Evolutionary conservation across 2,329 filamentous ascomycete species (phyloP).

Genomic region (Cordyceps sp.): DNA sequence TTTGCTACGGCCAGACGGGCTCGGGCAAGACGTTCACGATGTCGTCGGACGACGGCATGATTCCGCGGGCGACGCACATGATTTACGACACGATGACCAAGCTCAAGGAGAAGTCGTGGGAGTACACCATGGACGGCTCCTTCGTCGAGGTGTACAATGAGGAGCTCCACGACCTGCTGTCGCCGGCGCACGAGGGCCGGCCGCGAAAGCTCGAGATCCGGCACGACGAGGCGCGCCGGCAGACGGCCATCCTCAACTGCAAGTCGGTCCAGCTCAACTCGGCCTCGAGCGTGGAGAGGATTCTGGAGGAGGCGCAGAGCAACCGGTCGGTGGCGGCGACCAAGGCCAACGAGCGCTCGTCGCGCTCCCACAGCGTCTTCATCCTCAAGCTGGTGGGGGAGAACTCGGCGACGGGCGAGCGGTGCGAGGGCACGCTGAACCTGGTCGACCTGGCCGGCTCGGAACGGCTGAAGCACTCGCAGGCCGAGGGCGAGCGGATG

Average conservation of each 20-base stretch:
- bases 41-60: constrained; percentile 85
- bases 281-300: constrained; percentile 60
- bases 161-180: constrained; percentile 77
- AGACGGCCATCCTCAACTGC: constrained; percentile 68
- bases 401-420: constrained; percentile 64
- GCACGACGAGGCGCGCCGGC: constrained; percentile 68
- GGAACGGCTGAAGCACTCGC: constrained; percentile 75
- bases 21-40: constrained; percentile 96
- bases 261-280: constrained; percentile 64
- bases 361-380: constrained; percentile 89
- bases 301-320: constrained; percentile 63
- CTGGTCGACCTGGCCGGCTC: constrained; percentile 90
- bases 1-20: constrained; percentile 95
- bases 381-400: constrained; percentile 63
- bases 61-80: constrained; percentile 79
- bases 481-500: constrained; percentile 71
- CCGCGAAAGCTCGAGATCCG: constrained; percentile 73
- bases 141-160: constrained; percentile 99
- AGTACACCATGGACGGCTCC: constrained; percentile 82
- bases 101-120: constrained; percentile 83
- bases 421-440: constrained; percentile 85
- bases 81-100: constrained; percentile 79
- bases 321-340: constrained; percentile 91
- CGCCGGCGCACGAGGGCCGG: constrained; percentile 35
- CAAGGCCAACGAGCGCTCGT: constrained; percentile 92